These are phyloP conservation scores for Novymonas esmeraldas DNA, from an alignment of 208 protist genomes.

Conservation along the genomic window DNA sequence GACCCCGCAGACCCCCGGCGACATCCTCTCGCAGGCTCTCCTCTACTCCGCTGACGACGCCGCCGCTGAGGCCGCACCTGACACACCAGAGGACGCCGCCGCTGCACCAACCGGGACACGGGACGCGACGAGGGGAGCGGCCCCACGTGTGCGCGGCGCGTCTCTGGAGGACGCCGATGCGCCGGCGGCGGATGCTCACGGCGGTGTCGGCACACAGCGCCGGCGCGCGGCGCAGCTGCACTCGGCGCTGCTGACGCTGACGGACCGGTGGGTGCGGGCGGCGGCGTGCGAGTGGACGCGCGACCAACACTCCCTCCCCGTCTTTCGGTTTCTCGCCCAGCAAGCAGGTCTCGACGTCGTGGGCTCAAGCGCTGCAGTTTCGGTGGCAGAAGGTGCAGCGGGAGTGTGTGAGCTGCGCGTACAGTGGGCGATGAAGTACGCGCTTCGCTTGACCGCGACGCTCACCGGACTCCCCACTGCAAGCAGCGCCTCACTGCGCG, in stretches of 20 bases:
- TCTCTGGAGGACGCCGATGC: not conserved
- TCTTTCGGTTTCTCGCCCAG: conserved; percentile 11
- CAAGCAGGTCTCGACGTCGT: conserved; percentile 7
- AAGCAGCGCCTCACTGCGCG: not conserved
- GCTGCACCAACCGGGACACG: not conserved
- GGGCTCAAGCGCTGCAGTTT: not conserved
- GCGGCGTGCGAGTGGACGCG: conserved; percentile 16
- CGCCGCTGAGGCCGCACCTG: not conserved
- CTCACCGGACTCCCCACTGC: not conserved
- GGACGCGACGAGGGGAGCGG: not conserved
- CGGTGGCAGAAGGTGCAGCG: not conserved
- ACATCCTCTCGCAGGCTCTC: conserved; percentile 43
- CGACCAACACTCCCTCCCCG: conserved; percentile 13
- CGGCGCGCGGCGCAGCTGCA: conserved; percentile 16
- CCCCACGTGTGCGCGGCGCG: not conserved
- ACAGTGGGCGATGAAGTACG: conserved; percentile 30
- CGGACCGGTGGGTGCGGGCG: conserved; percentile 25
- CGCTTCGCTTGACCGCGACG: conserved; percentile 8
- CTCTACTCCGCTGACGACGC: conserved; percentile 37
- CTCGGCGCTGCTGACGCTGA: conserved; percentile 19
- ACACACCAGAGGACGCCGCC: not conserved
- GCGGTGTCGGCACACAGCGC: not conserved
- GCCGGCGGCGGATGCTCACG: too few species aligned
- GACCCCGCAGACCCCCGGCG: conserved; percentile 40
- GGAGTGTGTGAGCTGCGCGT: conserved; percentile 13